Conservation (phyloP, 306 rosid genomes). For the Prunus davidiana region DNA sequence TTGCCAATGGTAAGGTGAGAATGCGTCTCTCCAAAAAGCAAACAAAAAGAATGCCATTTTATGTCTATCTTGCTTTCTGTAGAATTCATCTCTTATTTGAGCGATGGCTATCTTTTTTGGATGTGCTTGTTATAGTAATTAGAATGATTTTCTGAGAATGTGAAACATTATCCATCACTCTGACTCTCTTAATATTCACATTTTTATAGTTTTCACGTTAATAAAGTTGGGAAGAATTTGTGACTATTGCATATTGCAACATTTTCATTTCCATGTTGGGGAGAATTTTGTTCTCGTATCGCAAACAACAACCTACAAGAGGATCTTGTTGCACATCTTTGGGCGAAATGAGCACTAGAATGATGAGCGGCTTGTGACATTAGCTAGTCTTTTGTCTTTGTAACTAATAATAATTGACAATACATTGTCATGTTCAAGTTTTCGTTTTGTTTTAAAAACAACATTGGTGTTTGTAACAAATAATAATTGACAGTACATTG, state of each 20-base stretch:
- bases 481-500: too few species aligned
- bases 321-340: too few species aligned
- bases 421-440: too few species aligned
- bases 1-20: conserved; percentile 70
- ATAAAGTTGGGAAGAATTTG: background rate
- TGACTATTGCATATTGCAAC: background rate
- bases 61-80: conserved; percentile 1
- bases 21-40: background rate
- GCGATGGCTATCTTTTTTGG: background rate
- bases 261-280: background rate
- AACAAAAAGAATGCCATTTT: background rate
- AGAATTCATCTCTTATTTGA: background rate
- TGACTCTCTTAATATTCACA: background rate
- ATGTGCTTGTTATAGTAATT: background rate
- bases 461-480: too few species aligned
- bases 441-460: too few species aligned
- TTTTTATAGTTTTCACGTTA: background rate
- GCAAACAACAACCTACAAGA: too few species aligned
- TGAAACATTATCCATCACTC: background rate
- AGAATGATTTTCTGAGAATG: background rate
- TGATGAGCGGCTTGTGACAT: too few species aligned
- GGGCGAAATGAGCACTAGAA: too few species aligned
- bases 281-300: background rate
- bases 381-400: too few species aligned
- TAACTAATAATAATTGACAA: too few species aligned